Conservation (phyloP, 1,284 basidiomycete species). For the Neolentinus lepideus region DNA sequence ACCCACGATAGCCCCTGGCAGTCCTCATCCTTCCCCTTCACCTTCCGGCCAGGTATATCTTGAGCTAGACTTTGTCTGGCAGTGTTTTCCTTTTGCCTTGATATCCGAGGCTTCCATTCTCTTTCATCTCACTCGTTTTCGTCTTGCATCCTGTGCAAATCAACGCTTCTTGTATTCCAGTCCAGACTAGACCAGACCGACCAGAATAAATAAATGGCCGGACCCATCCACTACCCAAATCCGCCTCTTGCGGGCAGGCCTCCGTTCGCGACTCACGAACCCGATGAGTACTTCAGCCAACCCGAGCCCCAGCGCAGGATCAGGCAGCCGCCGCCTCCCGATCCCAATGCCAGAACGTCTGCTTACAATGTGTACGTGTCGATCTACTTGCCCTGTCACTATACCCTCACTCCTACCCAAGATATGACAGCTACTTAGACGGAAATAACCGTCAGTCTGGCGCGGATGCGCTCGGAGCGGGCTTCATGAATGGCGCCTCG, state of each 20-base stretch:
- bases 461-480: constrained; percentile 44
- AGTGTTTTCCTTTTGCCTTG: constrained; percentile 11
- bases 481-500: constrained; percentile 41
- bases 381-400: constrained; percentile 3
- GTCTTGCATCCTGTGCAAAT: constrained; percentile 7
- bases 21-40: constrained; percentile 11
- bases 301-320: constrained; percentile 29
- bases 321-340: background rate
- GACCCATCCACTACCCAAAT: constrained; percentile 23
- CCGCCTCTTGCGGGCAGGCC: constrained; percentile 54
- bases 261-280: constrained; percentile 62
- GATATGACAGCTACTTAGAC: constrained; percentile 58
- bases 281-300: constrained; percentile 45
- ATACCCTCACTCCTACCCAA: constrained; percentile 18
- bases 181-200: background rate
- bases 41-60: constrained; percentile 8
- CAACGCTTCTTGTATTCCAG: background rate
- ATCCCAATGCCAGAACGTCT: constrained; percentile 41
- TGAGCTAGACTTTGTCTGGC: constrained; percentile 5
- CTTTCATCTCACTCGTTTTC: constrained; percentile 17
- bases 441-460: constrained; percentile 40
- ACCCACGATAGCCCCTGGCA: background rate
- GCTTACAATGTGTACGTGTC: constrained; percentile 58
- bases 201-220: constrained; percentile 16
- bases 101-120: constrained; percentile 25